phyloP scores from a whole-genome alignment of 2,329 filamentous ascomycete genomes.

The Sclerotiophoma versabilis region DNA sequence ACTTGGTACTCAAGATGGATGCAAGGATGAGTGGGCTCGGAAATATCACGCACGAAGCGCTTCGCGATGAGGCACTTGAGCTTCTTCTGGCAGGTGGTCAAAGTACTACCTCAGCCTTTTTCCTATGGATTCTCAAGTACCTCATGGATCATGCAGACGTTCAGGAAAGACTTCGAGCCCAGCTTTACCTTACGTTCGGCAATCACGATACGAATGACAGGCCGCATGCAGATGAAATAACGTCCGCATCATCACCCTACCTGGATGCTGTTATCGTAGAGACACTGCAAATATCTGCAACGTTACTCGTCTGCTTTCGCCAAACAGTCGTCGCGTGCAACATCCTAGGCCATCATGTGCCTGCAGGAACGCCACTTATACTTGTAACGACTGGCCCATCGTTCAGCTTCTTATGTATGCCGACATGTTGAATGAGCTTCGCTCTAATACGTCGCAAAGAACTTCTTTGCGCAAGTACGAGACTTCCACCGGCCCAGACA shows the following conservation, averaged over 20 bases:
- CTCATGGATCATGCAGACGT: slow-evolving; percentile 7
- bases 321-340: slow-evolving; percentile 5
- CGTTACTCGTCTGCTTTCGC: slow-evolving; percentile 9
- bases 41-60: not conserved
- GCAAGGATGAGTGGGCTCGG: not conserved
- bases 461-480: not conserved
- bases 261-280: slow-evolving; percentile 16
- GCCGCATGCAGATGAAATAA: slow-evolving; percentile 1
- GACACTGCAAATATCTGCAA: slow-evolving; percentile 5
- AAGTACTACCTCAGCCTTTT: slow-evolving; percentile 14
- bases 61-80: slow-evolving; percentile 15
- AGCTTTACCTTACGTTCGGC: slow-evolving; percentile 1
- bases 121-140: slow-evolving; percentile 17
- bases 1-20: not conserved
- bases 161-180: slow-evolving; percentile 7
- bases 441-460: not conserved
- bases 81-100: slow-evolving; percentile 17
- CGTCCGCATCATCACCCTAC: slow-evolving; percentile 2
- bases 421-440: not conserved
- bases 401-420: not conserved
- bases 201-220: not conserved
- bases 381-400: slow-evolving; percentile 16
- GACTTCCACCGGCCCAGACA: not conserved
- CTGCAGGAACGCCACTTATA: slow-evolving; percentile 10
- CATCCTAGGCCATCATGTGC: slow-evolving; percentile 9